Evolutionary conservation across 495 filamentous ascomycete species (phyloP), one percentile per base, ranked within the genome.

Genomic region (Aspergillus baeticus): DNA sequence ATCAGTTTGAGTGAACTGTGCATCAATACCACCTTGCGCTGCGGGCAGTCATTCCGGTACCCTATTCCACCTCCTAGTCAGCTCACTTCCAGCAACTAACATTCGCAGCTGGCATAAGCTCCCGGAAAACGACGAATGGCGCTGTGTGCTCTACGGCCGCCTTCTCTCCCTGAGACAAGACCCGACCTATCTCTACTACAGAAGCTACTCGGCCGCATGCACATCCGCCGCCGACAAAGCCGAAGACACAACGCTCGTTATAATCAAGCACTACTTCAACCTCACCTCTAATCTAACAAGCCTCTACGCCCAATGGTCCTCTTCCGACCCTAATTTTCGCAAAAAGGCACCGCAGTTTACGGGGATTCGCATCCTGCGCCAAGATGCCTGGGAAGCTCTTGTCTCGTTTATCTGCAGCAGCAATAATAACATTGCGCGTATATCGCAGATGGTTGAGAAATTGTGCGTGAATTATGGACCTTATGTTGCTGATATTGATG

Each of bases 361-460:
- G 0, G 94, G 94, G 14, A 89, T 99, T 33, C 88, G 94, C n/a
- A 96, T 98, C 56, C 79, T 99, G 6, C 87, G 86, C 59, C 94
- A 99, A 69, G 92, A 96, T 75, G 83, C 94, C 8, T 99, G 94
- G 95, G 94, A 99, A 71, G 86, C 95, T 5, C 76, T 99, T 3
- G 77, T 99, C 13, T 86, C 86, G 29, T 99, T 99, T 68, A 97
- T 99, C 53, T 98, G 94, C 79, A 96, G 92, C 69, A 95, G 90
- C 72, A 99, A 99, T 72, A 99, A 99, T 71, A 96, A 99, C 66
- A 99, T 99, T 54, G 78, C 83, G 5, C 86, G 94, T 22, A 99
- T 99, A 62, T 90, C 88, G 11, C 88, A 92, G 67, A 98, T 99
- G 94, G 90, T 97, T 18, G 84, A 92, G 54, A 98, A 96, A 61